Percentiles rank a stretch among this genome's conserved stretches.
phyloP scores from a whole-genome alignment of 1,284 basidiomycete genomes.

The Cutaneotrichosporon curvatum region DNA sequence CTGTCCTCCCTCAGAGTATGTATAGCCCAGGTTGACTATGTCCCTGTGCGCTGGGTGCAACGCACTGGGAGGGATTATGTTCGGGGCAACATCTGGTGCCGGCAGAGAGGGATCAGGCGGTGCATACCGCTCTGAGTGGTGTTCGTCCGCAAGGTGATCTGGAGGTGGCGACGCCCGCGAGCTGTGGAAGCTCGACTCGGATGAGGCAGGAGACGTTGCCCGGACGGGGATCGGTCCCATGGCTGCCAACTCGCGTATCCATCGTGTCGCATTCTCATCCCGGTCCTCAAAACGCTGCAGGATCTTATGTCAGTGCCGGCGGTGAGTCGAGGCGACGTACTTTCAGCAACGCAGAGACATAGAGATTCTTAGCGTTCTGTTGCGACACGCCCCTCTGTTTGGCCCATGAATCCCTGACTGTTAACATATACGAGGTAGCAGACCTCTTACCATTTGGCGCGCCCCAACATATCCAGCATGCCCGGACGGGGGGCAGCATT shows the following conservation, averaged over 20 bases:
- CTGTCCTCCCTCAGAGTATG: neutral
- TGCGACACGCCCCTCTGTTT: conserved; percentile 75
- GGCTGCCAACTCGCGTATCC: conserved; percentile 75
- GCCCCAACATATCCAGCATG: conserved; percentile 66
- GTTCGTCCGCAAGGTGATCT: conserved; percentile 6
- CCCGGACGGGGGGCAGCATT: conserved; percentile 33
- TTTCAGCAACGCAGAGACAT: conserved; percentile 80
- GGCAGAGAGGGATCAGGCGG: conserved; percentile 39
- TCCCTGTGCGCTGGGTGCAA: conserved; percentile 35
- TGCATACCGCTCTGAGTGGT: conserved; percentile 9
- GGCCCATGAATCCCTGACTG: conserved; percentile 84
- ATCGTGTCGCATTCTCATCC: conserved; percentile 68
- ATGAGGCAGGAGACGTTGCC: conserved; percentile 32
- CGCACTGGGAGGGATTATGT: conserved; percentile 36
- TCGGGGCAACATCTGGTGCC: conserved; percentile 38
- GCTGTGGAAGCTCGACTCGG: conserved; percentile 38
- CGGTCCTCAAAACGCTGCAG: conserved; percentile 49
- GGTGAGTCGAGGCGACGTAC: conserved; percentile 47
- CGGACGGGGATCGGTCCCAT: conserved; percentile 50
- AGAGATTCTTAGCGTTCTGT: conserved; percentile 78
- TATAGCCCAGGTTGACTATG: conserved; percentile 24
- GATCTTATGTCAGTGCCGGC: conserved; percentile 4
- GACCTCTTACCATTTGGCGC: conserved; percentile 77
- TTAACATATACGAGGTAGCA: neutral
- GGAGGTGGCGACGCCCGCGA: conserved; percentile 33